Conservation (phyloP, 2,329 filamentous ascomycete genomes). For the Dactylellina haptotyla region DNA sequence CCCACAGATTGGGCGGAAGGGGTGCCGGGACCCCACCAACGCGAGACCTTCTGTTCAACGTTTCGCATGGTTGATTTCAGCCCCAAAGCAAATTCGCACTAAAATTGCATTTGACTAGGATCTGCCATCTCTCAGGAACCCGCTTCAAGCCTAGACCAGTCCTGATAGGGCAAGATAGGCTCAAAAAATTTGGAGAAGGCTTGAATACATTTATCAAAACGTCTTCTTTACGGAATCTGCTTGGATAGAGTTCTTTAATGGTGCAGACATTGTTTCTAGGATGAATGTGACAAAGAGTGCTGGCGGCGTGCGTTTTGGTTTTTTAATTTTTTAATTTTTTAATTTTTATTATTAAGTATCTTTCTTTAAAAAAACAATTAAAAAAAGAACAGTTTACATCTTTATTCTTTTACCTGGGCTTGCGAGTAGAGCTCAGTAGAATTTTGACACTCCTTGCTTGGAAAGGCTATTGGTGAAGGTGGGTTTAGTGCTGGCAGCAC, state of each 20-base stretch:
- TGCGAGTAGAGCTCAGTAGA: too few species aligned
- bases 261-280: background rate
- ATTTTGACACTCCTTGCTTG: conserved; percentile 7
- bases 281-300: conserved; percentile 1
- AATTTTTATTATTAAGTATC: too few species aligned
- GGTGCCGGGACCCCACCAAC: conserved; percentile 7
- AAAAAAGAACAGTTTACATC: too few species aligned
- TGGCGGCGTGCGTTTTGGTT: too few species aligned
- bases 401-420: too few species aligned
- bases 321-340: too few species aligned
- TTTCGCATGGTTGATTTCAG: conserved; percentile 22
- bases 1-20: conserved; percentile 4
- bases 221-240: background rate
- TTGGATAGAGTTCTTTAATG: background rate
- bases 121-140: conserved; percentile 19
- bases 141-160: conserved; percentile 26
- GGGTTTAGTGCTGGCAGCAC: background rate
- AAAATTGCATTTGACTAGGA: conserved; percentile 22
- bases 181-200: background rate
- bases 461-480: background rate
- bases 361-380: too few species aligned
- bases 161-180: conserved; percentile 22
- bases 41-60: conserved; percentile 3
- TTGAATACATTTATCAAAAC: background rate
- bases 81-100: conserved; percentile 20